Evolutionary conservation across 2,329 filamentous ascomycete species (phyloP), one percentile per base, ranked within the genome.

Genomic region (Beauveria caledonica): DNA sequence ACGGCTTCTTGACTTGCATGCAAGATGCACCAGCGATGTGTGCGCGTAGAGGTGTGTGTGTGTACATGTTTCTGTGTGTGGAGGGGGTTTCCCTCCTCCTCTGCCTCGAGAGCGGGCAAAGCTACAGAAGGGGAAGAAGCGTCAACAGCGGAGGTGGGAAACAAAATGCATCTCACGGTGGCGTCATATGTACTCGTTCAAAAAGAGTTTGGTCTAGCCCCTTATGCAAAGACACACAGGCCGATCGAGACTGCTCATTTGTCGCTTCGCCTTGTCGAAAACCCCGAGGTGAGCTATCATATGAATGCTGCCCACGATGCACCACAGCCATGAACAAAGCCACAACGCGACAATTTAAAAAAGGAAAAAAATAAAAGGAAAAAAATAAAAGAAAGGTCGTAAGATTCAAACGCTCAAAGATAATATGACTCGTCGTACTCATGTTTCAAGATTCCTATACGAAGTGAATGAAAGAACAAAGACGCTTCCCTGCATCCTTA

Each of bases 1-100:
- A 48, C 54, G 44, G 29, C 54, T 57, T 57, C 45, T 46, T 39
- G 42, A 8, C 44, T 57, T 48, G 44, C 54, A 57, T 57, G 42
- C 42, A 15, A 57, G 54, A 57, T 48, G 54, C 15, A 29, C 19
- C n/a, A 9, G n/a, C 42, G 54, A 57, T 33, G 29, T 11, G 54
- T 46, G 50, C 39, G 49, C 39, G 6, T 36, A 36, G 36, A 29
- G 39, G 53, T 56, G 53, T 46, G 42, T 21, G 40, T 45, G 40
- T 29, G 8, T 27, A 9, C 33, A 15, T 25, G 44, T 25, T 23
- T 21, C 7, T 23, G 39, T 54, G 51, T 42, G 51, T 33, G 51
- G 51, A 29, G 39, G 51, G 29, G 19, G 4, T 33, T 25, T 25
- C 25, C 25, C 25, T 8, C 44, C 11, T 15, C 19, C 27, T 21